These are phyloP conservation scores for Colletotrichum zoysiae DNA, from an alignment of 2,329 filamentous ascomycete genomes.

Conservation along the genomic window DNA sequence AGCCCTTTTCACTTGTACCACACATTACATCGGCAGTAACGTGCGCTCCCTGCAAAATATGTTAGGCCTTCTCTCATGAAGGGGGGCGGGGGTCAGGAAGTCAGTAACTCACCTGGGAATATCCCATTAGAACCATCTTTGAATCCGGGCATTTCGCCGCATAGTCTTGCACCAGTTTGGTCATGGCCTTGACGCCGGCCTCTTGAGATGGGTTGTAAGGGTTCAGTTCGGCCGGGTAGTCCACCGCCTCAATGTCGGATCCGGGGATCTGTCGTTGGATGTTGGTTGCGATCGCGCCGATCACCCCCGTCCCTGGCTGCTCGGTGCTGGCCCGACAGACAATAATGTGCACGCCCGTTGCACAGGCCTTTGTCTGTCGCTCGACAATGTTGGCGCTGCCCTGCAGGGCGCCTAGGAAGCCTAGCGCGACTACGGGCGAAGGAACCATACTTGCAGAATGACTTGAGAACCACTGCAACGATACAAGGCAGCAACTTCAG, in stretches of 20 bases:
- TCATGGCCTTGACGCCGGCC: conserved; percentile 50
- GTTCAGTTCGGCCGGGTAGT: conserved; percentile 54
- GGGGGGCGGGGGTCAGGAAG: conserved; percentile 15
- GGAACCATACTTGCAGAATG: conserved; percentile 21
- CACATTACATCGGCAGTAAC: conserved; percentile 54
- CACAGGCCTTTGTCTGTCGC: conserved; percentile 45
- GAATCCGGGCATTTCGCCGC: conserved; percentile 51
- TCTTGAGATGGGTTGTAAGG: conserved; percentile 51
- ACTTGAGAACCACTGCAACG: background rate
- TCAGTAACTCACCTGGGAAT: conserved; percentile 52
- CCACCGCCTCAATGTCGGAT: conserved; percentile 51
- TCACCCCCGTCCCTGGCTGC: conserved; percentile 50
- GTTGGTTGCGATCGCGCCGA: conserved; percentile 50
- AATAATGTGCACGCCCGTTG: conserved; percentile 55
- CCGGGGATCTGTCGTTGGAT: conserved; percentile 50
- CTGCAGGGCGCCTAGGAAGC: conserved; percentile 30
- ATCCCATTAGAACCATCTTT: conserved; percentile 57
- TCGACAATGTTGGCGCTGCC: background rate
- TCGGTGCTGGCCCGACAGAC: conserved; percentile 56
- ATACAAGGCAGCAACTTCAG: background rate
- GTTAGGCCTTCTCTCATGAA: conserved; percentile 22
- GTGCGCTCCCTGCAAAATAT: conserved; percentile 52
- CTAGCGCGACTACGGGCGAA: conserved; percentile 31
- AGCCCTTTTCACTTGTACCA: conserved; percentile 49
- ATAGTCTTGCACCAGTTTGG: conserved; percentile 50